These are phyloP conservation scores for Speleostelium caveatum DNA, from an alignment of 78 protist species.

Conservation along the genomic window DNA sequence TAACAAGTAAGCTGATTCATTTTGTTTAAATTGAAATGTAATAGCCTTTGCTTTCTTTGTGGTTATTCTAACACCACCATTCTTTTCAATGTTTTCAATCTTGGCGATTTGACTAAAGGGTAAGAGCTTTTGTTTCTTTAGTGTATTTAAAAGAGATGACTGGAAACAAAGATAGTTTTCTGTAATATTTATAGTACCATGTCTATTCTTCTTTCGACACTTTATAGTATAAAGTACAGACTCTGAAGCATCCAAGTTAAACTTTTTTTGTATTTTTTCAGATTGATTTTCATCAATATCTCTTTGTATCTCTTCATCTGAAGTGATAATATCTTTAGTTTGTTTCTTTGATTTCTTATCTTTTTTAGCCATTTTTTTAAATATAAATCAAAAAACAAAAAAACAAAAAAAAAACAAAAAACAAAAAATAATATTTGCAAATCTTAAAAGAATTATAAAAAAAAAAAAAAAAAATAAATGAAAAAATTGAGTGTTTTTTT, in stretches of 20 bases:
- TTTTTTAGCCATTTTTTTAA: neutral
- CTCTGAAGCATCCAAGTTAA: conserved; percentile 3
- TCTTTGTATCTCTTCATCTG: too few species aligned
- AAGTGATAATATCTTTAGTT: neutral
- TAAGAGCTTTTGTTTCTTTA: neutral
- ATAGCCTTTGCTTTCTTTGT: neutral
- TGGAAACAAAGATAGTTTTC: conserved; percentile 24
- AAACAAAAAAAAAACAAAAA: too few species aligned
- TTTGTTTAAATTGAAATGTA: conserved; percentile 18
- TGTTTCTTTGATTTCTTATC: neutral
- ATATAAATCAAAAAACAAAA: neutral
- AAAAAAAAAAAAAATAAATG: too few species aligned
- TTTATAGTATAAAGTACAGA: conserved; percentile 7
- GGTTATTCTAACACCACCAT: neutral
- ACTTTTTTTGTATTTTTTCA: conserved; percentile 21
- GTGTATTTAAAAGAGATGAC: neutral
- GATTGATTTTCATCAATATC: neutral
- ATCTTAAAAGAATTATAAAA: too few species aligned
- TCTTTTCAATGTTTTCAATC: conserved; percentile 7
- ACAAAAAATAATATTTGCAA: too few species aligned
- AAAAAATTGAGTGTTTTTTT: too few species aligned
- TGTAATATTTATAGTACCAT: conserved; percentile 13
- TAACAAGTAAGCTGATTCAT: conserved; percentile 11
- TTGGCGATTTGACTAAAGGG: conserved; percentile 2
- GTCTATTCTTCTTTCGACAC: neutral